Conservation (phyloP, 108 stramenopile genomes). For the Cyclotella kingstonii region DNA sequence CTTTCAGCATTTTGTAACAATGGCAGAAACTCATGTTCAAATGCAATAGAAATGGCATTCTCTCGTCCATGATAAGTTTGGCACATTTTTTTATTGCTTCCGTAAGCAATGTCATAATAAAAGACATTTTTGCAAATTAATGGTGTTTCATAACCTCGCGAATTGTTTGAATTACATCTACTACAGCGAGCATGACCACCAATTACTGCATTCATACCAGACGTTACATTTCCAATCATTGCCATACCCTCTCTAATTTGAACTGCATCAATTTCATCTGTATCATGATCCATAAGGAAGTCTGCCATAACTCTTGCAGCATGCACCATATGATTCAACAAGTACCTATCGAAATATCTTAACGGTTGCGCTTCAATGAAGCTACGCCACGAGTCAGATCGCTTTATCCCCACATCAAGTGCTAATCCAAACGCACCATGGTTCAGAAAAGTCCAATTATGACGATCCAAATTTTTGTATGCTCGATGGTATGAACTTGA, state of each 20-base stretch:
- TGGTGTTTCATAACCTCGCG: background rate
- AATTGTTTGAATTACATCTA: background rate
- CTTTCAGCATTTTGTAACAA: conserved; percentile 5
- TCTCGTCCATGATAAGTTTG: conserved; percentile 38
- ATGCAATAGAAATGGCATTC: conserved; percentile 61
- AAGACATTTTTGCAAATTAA: conserved; percentile 35
- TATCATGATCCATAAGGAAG: conserved; percentile 31
- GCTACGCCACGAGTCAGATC: conserved; percentile 61
- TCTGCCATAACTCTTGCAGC: conserved; percentile 49
- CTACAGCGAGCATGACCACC: conserved; percentile 48
- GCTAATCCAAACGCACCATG: conserved; percentile 67
- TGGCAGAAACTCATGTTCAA: conserved; percentile 43
- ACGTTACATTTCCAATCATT: conserved; percentile 53
- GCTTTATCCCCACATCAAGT: conserved; percentile 47
- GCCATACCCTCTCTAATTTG: conserved; percentile 34
- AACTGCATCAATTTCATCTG: conserved; percentile 3
- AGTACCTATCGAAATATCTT: conserved; percentile 68
- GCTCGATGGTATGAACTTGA: background rate
- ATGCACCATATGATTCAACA: conserved; percentile 67
- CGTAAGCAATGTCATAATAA: conserved; percentile 71
- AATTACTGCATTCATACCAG: conserved; percentile 63
- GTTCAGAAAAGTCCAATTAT: conserved; percentile 38
- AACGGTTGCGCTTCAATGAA: conserved; percentile 70
- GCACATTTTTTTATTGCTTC: conserved; percentile 74
- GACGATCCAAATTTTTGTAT: conserved; percentile 19